phyloP scores from a whole-genome alignment of 75 land plant species.

The Cupressus sempervirens region DNA sequence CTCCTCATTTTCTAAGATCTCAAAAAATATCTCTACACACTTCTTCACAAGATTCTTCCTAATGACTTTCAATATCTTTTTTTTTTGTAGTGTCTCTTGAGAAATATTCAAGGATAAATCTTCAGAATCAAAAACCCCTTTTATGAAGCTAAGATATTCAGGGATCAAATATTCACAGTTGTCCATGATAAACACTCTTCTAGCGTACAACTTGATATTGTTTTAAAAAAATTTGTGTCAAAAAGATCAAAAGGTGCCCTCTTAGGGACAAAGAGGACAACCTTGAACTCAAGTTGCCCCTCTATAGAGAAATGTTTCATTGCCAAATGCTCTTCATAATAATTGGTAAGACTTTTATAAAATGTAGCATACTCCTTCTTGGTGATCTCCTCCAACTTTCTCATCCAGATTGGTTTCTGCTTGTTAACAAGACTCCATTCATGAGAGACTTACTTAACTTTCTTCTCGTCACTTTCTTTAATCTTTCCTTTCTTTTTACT shows the following conservation, averaged over 20 bases:
- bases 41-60: conserved; percentile 79
- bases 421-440: conserved; percentile 74
- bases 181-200: conserved; percentile 83
- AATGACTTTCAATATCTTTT: conserved; percentile 80
- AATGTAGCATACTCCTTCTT: conserved; percentile 78
- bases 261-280: conserved; percentile 64
- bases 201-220: conserved; percentile 81
- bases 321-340: conserved; percentile 72
- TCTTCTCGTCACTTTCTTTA: conserved; percentile 46
- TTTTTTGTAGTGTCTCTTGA: conserved; percentile 73
- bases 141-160: conserved; percentile 68
- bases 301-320: conserved; percentile 87
- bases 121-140: conserved; percentile 74
- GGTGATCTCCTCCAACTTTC: conserved; percentile 68
- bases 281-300: conserved; percentile 83
- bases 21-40: conserved; percentile 70
- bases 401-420: conserved; percentile 88
- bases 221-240: conserved; percentile 63
- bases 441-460: conserved; percentile 70
- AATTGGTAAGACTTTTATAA: conserved; percentile 63
- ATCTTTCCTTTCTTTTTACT: conserved; percentile 39
- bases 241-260: conserved; percentile 78
- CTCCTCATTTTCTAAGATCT: conserved; percentile 69
- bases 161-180: conserved; percentile 84
- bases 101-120: conserved; percentile 78